Evolutionary conservation across 495 filamentous ascomycete genomes (phyloP), one percentile per base, ranked within the genome.

Genomic region (Podospora bellae-mahoneyi): DNA sequence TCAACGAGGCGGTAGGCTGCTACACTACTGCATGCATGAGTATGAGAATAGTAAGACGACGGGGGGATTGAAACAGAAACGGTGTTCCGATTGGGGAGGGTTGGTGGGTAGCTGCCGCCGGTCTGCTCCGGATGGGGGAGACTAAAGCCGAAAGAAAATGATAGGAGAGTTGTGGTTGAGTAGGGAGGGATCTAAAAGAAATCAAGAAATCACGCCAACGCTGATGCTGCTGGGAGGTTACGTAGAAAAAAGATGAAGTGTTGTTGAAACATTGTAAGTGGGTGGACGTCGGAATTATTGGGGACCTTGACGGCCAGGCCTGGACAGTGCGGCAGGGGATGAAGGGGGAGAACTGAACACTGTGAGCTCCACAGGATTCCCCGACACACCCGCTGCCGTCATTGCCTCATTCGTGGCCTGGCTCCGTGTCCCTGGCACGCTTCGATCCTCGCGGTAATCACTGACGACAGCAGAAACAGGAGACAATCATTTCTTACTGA

Each of bases 351-450:
- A 32, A 7, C 39, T 13, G 13, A 10, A 13, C 39, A 48, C 39
- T 48, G 39, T 48, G 39, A 0, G 39, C 9, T 16, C 64, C 53
- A 56, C 28, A 65, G 16, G 16, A 65, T 48, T 10, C 13, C 34
- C n/a, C 32, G 2, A 18, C 44, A 65, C 23, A 57, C 61, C 61
- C 30, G 30, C 61, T 63, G 61, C 28, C 61, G 61, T 63, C 59
- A 61, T 61, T 61, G 59, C 16, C n/a, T 18, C 7, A 16, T 48
- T 6, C 10, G 30, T 32, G 30, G 30, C 30, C 30, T 32, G 20
- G 20, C 20, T 23, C 20, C 20, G 20, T 23, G 20, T 23, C 20
- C 34, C 34, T 39, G 34, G 34, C 2, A 10, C 34, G 34, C 34
- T 10, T 39, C 34, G 34, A 10, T 39, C 10, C 34, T 39, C 34